phyloP scores from a whole-genome alignment of 148 eudicot genomes.

The Fagopyrum homotropicum region DNA sequence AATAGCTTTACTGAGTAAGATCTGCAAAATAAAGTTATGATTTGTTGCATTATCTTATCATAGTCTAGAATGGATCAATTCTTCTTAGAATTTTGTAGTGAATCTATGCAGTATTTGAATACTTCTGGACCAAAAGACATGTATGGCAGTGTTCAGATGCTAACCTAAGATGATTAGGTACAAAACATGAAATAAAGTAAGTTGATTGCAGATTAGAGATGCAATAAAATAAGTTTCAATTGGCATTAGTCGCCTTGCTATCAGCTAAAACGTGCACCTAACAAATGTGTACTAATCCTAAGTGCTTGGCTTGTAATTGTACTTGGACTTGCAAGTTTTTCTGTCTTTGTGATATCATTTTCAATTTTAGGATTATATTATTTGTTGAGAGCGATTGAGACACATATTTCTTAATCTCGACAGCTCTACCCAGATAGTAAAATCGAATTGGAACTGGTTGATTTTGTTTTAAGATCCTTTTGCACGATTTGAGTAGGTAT shows the following conservation, averaged over 20 bases:
- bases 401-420: neutral
- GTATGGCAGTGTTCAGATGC: neutral
- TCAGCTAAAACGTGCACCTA: slow-evolving; percentile 11
- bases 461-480: neutral
- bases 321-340: neutral
- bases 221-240: neutral
- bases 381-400: neutral
- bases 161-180: neutral
- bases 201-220: neutral
- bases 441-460: neutral
- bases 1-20: neutral
- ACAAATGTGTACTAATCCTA: neutral
- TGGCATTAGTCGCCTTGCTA: neutral
- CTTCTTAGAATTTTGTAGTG: neutral
- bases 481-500: neutral
- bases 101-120: neutral
- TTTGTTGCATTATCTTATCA: neutral
- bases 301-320: slow-evolving; percentile 2
- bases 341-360: neutral
- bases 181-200: neutral
- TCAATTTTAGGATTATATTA: neutral
- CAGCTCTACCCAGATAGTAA: neutral
- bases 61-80: neutral
- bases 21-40: neutral
- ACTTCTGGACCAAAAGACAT: neutral